phyloP scores from a whole-genome alignment of 1,139 yeast species.

The Lodderomyces beijingensis region DNA sequence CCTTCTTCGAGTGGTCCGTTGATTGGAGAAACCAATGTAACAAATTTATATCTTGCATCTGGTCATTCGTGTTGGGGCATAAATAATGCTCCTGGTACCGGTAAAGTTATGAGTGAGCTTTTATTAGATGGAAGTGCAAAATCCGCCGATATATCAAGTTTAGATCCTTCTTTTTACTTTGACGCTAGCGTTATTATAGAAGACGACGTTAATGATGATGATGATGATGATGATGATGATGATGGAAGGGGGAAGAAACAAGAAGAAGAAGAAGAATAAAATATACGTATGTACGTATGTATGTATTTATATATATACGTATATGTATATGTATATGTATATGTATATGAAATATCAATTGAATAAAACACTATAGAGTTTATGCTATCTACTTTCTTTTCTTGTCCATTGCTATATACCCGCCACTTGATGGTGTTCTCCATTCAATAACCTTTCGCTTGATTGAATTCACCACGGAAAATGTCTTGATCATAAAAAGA shows the following conservation, averaged over 20 bases:
- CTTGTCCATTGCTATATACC: too few relatives aligned
- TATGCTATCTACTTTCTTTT: slow-evolving; percentile 6
- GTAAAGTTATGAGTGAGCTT: slow-evolving; percentile 84
- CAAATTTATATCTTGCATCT: slow-evolving; percentile 71
- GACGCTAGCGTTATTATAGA: slow-evolving; percentile 56
- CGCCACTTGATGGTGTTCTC: slow-evolving; percentile 2
- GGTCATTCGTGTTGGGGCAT: slow-evolving; percentile 99
- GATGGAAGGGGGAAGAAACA: neutral
- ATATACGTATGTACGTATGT: too few relatives aligned
- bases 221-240: neutral
- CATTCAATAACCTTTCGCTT: slow-evolving; percentile 8
- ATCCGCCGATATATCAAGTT: slow-evolving; percentile 73
- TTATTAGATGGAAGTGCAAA: slow-evolving; percentile 78
- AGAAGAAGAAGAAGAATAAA: slow-evolving; percentile 16
- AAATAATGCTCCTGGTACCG: slow-evolving; percentile 96
- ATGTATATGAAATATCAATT: too few relatives aligned
- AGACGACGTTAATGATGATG: slow-evolving; percentile 23
- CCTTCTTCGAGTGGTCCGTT: slow-evolving; percentile 92
- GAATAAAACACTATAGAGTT: neutral
- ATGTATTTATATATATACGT: too few relatives aligned
- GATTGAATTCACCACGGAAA: slow-evolving; percentile 6
- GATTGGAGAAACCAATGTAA: slow-evolving; percentile 87
- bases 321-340: too few relatives aligned
- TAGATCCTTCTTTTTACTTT: slow-evolving; percentile 83
- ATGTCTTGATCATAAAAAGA: slow-evolving; percentile 13